A percentile compares a stretch with the other conserved stretches of the same genome.
Evolutionary conservation across 2,329 filamentous ascomycete genomes (phyloP).

Genomic region (Boeremia exigua): DNA sequence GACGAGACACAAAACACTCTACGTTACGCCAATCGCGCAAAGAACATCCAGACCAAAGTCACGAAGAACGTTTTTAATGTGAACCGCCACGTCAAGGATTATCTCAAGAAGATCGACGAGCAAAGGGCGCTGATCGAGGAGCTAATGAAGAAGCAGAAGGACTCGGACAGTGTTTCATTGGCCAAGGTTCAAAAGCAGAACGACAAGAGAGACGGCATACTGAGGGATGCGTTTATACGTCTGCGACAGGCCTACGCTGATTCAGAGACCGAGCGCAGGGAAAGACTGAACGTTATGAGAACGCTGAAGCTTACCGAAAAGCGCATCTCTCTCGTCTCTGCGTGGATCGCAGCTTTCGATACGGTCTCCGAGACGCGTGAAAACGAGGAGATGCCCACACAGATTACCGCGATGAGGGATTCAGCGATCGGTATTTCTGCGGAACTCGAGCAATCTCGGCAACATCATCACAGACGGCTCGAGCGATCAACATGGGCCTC

Average conservation of each 20-base stretch:
- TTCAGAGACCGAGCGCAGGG: slow-evolving; percentile 75
- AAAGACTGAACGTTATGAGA: slow-evolving; percentile 80
- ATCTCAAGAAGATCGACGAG: slow-evolving; percentile 98
- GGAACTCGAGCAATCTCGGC: slow-evolving; percentile 87
- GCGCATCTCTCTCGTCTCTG: slow-evolving; percentile 82
- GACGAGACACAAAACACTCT: slow-evolving; percentile 98
- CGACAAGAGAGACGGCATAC: slow-evolving; percentile 78
- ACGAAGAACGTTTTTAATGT: slow-evolving; percentile 99
- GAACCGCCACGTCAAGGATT: slow-evolving; percentile 98
- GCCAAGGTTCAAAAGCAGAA: slow-evolving; percentile 89
- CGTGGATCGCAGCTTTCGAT: slow-evolving; percentile 94
- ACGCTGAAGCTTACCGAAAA: slow-evolving; percentile 82
- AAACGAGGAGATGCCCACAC: slow-evolving; percentile 70
- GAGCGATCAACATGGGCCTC: slow-evolving; percentile 86
- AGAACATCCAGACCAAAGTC: slow-evolving; percentile 99
- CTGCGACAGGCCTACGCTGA: slow-evolving; percentile 86
- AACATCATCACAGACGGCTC: slow-evolving; percentile 86
- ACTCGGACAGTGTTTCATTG: slow-evolving; percentile 81
- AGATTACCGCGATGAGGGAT: slow-evolving; percentile 73
- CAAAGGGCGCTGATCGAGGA: slow-evolving; percentile 98
- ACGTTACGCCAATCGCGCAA: slow-evolving; percentile 94
- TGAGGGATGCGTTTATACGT: slow-evolving; percentile 78
- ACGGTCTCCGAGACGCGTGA: slow-evolving; percentile 75
- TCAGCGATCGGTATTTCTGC: slow-evolving; percentile 86
- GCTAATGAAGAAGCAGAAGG: slow-evolving; percentile 89